Evolutionary conservation across 2,329 filamentous ascomycete species (phyloP), one percentile per base, ranked within the genome.

Genomic region (Ceratocystis albifundus): DNA sequence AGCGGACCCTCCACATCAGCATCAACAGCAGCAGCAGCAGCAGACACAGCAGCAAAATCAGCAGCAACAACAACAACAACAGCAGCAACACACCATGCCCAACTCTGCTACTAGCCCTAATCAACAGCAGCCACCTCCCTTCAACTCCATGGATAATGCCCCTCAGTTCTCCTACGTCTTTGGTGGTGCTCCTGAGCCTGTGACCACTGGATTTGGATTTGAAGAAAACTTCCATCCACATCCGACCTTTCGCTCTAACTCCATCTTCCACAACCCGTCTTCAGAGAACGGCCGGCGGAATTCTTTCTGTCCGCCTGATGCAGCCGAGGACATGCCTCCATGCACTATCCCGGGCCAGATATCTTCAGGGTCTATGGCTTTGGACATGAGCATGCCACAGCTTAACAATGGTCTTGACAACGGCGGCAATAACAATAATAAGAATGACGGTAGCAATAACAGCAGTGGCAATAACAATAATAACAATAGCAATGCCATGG

Each of bases 221-320:
- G 57, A 65, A 22, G 64, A 66, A 45, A 66, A 36, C n/a, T 68
- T 68, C 61, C 67, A 50, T 5, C 64, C 67, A 50, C 83, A 80
- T 57, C 84, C 79, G 0, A 80, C 79, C 2, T 87, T 87, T 74
- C 80, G 85, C 65, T 86, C 84, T 8, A 85, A 85, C 71, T 87
- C 85, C 1, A 87, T 87, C 68, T 87, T 87, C 73, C 77, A 80
- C 69, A 83, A 82, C 67, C 84, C 84, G 4, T 78, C 80, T 0
- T 79, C 78, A 20, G 80, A 77, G 4, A 82, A 84, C 68, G 83
- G 84, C 6, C 79, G 84, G 25, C 77, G 84, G 6, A 84, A 85
- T 69, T 86, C 84, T 17, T 84, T 86, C 70, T 86, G 86, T 69
- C 83, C 85, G 8, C 84, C 84, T 1, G 84, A 86, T 22, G 75